Base-by-base conservation (phyloP, 1,284 basidiomycete species). In the Erythrobasidium hasegawianum region DNA sequence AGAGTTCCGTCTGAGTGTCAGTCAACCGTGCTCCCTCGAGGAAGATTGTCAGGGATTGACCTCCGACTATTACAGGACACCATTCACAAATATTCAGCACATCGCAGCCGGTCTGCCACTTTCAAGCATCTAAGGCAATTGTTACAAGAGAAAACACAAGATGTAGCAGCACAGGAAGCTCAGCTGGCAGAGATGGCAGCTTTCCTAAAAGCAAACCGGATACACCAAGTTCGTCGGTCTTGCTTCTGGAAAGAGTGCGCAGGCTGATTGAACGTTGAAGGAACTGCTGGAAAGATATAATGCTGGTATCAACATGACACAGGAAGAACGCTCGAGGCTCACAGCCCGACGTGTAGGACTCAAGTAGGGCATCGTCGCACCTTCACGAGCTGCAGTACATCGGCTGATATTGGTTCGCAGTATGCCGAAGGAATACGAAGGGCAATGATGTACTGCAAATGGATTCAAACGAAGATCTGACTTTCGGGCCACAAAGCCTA, bases 311-410 rank as follows among this genome's bases (percentile, higher is more conserved):
- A 55, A 67, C 8, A 67, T 67, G 65, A 60, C 65, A 22, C 65
- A 67, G 33, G 65, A 67, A 43, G 65, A 67, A 54, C 49, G 65
- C 3, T 33, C 65, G 2, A 29, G 58, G 10, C 24, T 59, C 39
- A 59, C 65, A 14, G 65, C 65, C 1, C 47, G 65, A 38, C 11
- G 58, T 56, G 65, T 67, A n/a, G 65, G 65, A 27, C 41, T 67
- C 14, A 56, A 67, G 62, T 65, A 33, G 33, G 33, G n/a, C n/a
- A n/a, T n/a, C 33, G 33, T 33, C n/a, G 33, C 33, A 33, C 33
- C 5, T 5, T 33, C 4, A 5, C 33, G 33, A 33, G 11, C 11
- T 33, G 33, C 33, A 33, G 33, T 5, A 4, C 4, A 33, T 33
- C 33, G 11, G 33, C 33, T 33, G 11, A 33, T 11, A 33, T 11